Evolutionary conservation across 345 rosid species (phyloP).

Genomic region (Rhodomyrtus tomentosa): DNA sequence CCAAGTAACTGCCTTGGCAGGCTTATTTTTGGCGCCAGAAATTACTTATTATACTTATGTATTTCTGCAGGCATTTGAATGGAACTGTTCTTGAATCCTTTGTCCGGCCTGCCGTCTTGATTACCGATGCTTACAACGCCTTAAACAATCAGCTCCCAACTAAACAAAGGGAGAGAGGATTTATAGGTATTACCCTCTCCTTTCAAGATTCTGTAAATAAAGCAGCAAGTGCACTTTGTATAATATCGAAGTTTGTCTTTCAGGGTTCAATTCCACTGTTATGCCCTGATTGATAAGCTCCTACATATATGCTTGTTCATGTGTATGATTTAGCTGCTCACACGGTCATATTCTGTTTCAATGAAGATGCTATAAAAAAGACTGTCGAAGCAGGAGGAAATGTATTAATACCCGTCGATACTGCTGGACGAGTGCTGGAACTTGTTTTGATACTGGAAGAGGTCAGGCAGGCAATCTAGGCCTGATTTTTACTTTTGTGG

Average conservation of each 20-base stretch:
- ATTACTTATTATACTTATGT: background rate
- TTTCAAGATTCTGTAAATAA: background rate
- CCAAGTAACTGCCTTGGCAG: constrained; percentile 4
- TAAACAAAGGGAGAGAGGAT: constrained; percentile 76
- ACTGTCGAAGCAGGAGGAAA: constrained; percentile 79
- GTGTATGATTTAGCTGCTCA: background rate
- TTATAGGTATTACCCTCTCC: constrained; percentile 36
- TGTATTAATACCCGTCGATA: constrained; percentile 85
- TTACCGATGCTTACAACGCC: constrained; percentile 92
- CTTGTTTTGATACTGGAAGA: constrained; percentile 83
- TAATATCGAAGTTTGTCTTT: background rate
- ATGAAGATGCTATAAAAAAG: constrained; percentile 48
- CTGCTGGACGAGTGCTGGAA: constrained; percentile 90
- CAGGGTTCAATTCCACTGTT: background rate
- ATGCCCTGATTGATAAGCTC: background rate
- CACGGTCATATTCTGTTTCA: background rate
- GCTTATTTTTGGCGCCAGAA: background rate
- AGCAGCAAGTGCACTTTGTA: background rate
- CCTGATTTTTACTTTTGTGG: constrained; percentile 1
- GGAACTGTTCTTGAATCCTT: constrained; percentile 91
- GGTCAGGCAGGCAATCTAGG: constrained; percentile 24
- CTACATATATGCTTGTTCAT: background rate
- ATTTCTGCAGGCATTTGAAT: constrained; percentile 80
- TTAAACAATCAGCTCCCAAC: constrained; percentile 69
- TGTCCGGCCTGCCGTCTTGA: constrained; percentile 90